phyloP scores from a whole-genome alignment of 2,329 filamentous ascomycete species.

The Calonectria ilicicola region DNA sequence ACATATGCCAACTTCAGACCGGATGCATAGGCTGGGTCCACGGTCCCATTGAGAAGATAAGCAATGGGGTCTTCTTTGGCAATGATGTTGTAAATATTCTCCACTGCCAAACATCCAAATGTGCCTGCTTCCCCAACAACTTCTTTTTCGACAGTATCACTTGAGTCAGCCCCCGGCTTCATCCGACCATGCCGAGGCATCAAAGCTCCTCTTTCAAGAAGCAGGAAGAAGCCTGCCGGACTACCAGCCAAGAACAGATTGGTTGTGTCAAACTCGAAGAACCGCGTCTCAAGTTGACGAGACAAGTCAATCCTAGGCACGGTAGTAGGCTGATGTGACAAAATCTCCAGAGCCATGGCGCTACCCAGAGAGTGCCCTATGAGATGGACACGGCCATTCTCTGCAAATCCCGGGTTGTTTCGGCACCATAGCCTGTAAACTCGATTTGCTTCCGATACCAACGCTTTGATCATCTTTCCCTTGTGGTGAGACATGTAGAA shows the following conservation, averaged over 20 bases:
- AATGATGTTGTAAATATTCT: slow-evolving; percentile 97
- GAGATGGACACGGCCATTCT: slow-evolving; percentile 87
- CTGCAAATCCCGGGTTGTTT: slow-evolving; percentile 89
- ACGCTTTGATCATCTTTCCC: slow-evolving; percentile 90
- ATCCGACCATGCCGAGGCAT: slow-evolving; percentile 80
- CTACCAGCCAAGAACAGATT: slow-evolving; percentile 92
- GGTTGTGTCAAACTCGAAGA: slow-evolving; percentile 92
- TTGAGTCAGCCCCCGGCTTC: slow-evolving; percentile 79
- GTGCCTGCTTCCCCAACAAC: slow-evolving; percentile 83
- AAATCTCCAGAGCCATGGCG: slow-evolving; percentile 92
- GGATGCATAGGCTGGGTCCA: slow-evolving; percentile 83
- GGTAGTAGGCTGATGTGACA: slow-evolving; percentile 87
- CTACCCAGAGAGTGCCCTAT: slow-evolving; percentile 95
- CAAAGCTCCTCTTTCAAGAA: slow-evolving; percentile 80
- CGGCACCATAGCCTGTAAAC: slow-evolving; percentile 96
- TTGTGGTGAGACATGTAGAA: slow-evolving; percentile 99
- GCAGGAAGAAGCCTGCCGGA: slow-evolving; percentile 90
- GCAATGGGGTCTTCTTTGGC: slow-evolving; percentile 80
- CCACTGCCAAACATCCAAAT: slow-evolving; percentile 92
- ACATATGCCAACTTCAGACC: slow-evolving; percentile 83
- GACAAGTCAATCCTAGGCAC: slow-evolving; percentile 65
- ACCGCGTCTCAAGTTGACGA: slow-evolving; percentile 59
- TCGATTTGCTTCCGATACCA: slow-evolving; percentile 90
- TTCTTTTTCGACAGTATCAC: slow-evolving; percentile 65
- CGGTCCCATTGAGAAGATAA: slow-evolving; percentile 90